Evolutionary conservation across 805 yeast species (phyloP).

Genomic region (Lipomyces chichibuensis): DNA sequence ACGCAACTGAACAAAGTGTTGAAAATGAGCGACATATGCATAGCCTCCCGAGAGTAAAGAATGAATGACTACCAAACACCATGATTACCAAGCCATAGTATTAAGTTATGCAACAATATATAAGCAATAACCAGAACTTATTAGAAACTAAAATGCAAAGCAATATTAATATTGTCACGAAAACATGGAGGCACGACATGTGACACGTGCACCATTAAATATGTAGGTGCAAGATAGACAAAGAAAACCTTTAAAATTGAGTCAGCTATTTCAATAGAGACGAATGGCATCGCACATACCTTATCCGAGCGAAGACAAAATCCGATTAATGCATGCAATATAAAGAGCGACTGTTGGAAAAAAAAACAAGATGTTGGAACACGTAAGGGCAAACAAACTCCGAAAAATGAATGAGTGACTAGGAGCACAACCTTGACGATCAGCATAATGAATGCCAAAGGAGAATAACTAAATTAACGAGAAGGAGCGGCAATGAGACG

Average conservation of each 20-base stretch:
- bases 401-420: conserved; percentile 10
- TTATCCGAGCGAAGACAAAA: background rate
- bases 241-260: background rate
- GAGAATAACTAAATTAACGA: background rate
- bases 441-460: background rate
- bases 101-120: background rate
- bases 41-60: background rate
- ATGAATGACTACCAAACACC: background rate
- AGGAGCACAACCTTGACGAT: background rate
- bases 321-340: conserved; percentile 2
- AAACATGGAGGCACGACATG: background rate
- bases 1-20: background rate
- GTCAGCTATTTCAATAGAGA: background rate
- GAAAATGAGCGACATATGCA: background rate
- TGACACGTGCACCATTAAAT: background rate
- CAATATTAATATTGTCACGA: background rate
- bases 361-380: background rate
- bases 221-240: background rate
- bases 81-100: background rate
- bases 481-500: background rate
- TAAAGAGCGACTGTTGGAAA: conserved; percentile 2
- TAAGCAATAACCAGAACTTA: background rate
- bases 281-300: background rate
- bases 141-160: background rate
- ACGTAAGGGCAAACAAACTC: background rate